phyloP scores from a whole-genome alignment of 495 filamentous ascomycete genomes.

The Xylaria nigripes region DNA sequence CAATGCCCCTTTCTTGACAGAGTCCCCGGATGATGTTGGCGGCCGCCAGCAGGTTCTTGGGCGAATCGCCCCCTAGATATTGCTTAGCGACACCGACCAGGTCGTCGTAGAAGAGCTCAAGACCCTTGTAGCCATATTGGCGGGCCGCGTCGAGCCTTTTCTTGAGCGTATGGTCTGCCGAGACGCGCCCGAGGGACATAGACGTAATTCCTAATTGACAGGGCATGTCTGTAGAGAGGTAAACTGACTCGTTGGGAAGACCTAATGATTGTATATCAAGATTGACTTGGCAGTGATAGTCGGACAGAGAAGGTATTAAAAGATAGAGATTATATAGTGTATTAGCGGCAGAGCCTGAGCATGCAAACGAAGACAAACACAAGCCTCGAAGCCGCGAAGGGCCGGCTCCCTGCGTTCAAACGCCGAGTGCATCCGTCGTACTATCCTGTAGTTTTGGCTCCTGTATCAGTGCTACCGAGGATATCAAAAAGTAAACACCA shows the following conservation, averaged over 20 bases:
- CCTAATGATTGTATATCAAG: neutral
- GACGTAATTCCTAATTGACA: conserved; percentile 51
- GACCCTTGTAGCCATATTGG: conserved; percentile 56
- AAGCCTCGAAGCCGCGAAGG: neutral
- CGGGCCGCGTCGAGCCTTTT: conserved; percentile 60
- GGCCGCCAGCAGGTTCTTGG: conserved; percentile 47
- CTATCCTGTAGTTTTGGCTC: neutral
- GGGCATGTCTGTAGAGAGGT: conserved; percentile 20
- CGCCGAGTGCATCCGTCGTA: conserved; percentile 5
- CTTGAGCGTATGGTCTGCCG: conserved; percentile 48
- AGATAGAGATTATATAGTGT: neutral
- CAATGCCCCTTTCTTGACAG: conserved; percentile 50
- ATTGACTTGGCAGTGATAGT: neutral
- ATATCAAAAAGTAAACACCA: no score
- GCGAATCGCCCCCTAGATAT: conserved; percentile 22
- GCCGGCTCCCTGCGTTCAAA: conserved; percentile 20
- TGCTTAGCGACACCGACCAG: conserved; percentile 50
- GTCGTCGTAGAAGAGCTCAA: conserved; percentile 80
- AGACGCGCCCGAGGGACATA: conserved; percentile 61
- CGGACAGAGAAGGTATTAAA: neutral
- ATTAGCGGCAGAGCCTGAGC: neutral
- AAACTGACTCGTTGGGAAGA: neutral
- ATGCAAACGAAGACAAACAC: neutral
- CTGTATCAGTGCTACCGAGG: neutral
- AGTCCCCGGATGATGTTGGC: conserved; percentile 47